Evolutionary conservation across 305 asterid genomes (phyloP).

Genomic region (Euphrasia arctica): DNA sequence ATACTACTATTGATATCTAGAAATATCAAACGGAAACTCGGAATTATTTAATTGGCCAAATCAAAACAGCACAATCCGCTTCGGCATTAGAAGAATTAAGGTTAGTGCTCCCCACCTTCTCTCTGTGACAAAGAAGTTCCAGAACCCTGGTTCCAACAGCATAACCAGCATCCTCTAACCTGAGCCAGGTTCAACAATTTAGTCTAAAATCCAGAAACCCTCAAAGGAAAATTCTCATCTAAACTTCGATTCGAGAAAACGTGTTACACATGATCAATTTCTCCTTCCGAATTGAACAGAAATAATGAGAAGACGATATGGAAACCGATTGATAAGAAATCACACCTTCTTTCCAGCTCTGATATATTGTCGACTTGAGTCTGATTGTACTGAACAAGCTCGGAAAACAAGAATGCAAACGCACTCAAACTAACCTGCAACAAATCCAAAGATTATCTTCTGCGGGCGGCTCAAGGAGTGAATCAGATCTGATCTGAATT

Average conservation of each 20-base stretch:
- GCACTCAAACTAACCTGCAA: slow-evolving; percentile 82
- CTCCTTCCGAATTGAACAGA: not conserved
- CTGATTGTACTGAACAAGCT: slow-evolving; percentile 88
- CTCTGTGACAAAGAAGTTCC: slow-evolving; percentile 90
- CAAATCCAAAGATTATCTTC: slow-evolving; percentile 1
- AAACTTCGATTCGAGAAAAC: slow-evolving; percentile 7
- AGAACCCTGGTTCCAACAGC: slow-evolving; percentile 84
- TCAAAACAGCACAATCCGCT: slow-evolving; percentile 2
- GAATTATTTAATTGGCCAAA: not conserved
- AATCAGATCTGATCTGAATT: slow-evolving; percentile 20
- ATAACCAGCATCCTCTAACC: slow-evolving; percentile 93
- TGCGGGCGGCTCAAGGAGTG: not conserved
- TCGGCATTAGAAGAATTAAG: slow-evolving; percentile 1
- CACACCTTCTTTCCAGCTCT: slow-evolving; percentile 74
- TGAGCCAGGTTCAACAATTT: slow-evolving; percentile 29
- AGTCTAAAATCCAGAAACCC: not conserved
- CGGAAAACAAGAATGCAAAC: slow-evolving; percentile 81
- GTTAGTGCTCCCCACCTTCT: slow-evolving; percentile 54
- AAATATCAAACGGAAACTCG: not conserved
- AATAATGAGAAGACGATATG: no score
- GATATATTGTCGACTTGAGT: slow-evolving; percentile 83
- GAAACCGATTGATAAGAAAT: slow-evolving; percentile 12
- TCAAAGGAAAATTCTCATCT: slow-evolving; percentile 6
- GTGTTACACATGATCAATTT: slow-evolving; percentile 1
- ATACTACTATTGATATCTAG: not conserved